Evolutionary conservation across 2,329 filamentous ascomycete species (phyloP).

Genomic region (Aspergillus terreus): DNA sequence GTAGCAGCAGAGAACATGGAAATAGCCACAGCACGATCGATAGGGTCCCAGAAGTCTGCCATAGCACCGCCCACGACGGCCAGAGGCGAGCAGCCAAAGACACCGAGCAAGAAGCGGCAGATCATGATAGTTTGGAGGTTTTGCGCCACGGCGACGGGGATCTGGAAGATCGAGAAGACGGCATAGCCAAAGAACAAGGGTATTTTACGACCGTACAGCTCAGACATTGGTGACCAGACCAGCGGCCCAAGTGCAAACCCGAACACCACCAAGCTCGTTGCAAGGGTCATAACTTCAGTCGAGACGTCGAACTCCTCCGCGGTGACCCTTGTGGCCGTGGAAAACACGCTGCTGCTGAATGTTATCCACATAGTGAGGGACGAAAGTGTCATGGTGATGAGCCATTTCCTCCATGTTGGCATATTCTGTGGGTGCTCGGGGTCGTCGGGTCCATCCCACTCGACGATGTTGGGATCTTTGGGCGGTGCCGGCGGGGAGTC

Average conservation of each 20-base stretch:
- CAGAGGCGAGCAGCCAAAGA: constrained; percentile 51
- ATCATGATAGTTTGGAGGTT: constrained; percentile 54
- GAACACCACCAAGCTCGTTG: constrained; percentile 43
- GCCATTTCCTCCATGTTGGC: constrained; percentile 36
- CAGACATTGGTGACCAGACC: constrained; percentile 44
- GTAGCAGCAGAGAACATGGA: constrained; percentile 43
- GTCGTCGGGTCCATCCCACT: constrained; percentile 31
- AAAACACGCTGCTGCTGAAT: constrained; percentile 47
- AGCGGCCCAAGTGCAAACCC: constrained; percentile 54
- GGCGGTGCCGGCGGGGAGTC: constrained; percentile 2
- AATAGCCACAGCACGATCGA: constrained; percentile 46
- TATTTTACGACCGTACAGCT: constrained; percentile 48
- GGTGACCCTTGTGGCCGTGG: constrained; percentile 38
- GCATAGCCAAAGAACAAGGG: constrained; percentile 50
- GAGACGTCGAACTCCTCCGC: constrained; percentile 44
- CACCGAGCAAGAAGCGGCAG: constrained; percentile 52
- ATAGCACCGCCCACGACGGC: constrained; percentile 49
- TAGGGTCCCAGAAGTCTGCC: constrained; percentile 47
- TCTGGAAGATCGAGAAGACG: constrained; percentile 52
- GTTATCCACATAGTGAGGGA: constrained; percentile 44
- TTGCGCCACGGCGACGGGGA: constrained; percentile 52
- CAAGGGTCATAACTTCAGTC: constrained; percentile 38
- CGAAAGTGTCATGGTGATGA: constrained; percentile 29
- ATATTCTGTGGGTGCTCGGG: constrained; percentile 31
- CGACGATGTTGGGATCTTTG: constrained; percentile 28